phyloP scores from a whole-genome alignment of 352 stramenopile species.

The Globisporangium spinosum region DNA sequence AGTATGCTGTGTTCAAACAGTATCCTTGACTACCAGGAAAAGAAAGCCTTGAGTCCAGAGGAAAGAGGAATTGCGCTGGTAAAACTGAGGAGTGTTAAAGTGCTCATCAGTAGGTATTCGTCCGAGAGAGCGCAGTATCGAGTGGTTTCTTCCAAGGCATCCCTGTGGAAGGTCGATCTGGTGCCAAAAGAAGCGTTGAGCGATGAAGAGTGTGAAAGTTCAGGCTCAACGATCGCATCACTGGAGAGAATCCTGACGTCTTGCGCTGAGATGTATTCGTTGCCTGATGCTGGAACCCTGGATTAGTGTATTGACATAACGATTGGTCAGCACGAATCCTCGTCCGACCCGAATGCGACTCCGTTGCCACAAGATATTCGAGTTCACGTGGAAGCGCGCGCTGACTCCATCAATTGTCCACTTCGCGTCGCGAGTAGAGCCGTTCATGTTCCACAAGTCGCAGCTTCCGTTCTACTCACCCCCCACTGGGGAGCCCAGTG shows the following conservation, averaged over 20 bases:
- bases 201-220: neutral
- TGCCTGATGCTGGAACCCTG: neutral
- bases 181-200: constrained; percentile 1
- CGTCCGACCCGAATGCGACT: constrained; percentile 8
- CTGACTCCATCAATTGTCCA: constrained; percentile 46
- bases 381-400: constrained; percentile 58
- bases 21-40: constrained; percentile 8
- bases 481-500: constrained; percentile 22
- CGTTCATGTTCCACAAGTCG: constrained; percentile 47
- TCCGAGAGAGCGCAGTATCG: constrained; percentile 53
- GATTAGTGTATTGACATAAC: constrained; percentile 37
- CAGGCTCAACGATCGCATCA: neutral
- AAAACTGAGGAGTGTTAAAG: constrained; percentile 32
- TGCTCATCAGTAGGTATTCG: constrained; percentile 42
- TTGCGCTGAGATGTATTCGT: constrained; percentile 37
- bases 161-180: constrained; percentile 47
- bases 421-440: constrained; percentile 39
- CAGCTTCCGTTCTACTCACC: constrained; percentile 33
- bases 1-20: constrained; percentile 28
- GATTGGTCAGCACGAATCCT: constrained; percentile 33
- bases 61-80: constrained; percentile 41
- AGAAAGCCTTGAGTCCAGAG: constrained; percentile 16
- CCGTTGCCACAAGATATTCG: constrained; percentile 37
- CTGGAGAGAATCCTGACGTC: constrained; percentile 21
- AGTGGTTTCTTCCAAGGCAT: constrained; percentile 31